These are phyloP conservation scores for Epichloe hybrida DNA, from an alignment of 2,329 filamentous ascomycete species.

Conservation along the genomic window DNA sequence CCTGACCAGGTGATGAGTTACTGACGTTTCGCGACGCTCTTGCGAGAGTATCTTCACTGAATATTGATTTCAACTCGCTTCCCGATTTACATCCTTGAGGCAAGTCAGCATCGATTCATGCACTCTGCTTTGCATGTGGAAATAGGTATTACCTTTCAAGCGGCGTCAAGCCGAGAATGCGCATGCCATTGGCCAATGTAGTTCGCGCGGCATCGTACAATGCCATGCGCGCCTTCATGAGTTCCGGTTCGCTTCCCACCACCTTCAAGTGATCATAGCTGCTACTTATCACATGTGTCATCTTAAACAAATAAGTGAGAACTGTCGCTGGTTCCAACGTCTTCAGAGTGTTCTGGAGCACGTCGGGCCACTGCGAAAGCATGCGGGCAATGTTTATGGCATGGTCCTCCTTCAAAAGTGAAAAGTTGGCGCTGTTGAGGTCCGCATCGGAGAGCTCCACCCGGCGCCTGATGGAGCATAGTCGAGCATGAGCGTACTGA, in stretches of 20 bases:
- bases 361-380: slow-evolving; percentile 75
- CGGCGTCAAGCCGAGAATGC: slow-evolving; percentile 61
- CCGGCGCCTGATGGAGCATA: slow-evolving; percentile 49
- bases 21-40: not conserved
- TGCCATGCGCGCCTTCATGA: slow-evolving; percentile 36
- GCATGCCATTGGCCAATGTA: slow-evolving; percentile 74
- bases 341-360: slow-evolving; percentile 70
- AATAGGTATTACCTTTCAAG: slow-evolving; percentile 39
- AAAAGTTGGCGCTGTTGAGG: slow-evolving; percentile 49
- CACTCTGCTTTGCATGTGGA: not conserved
- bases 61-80: too few species aligned
- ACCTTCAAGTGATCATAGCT: slow-evolving; percentile 75
- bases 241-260: slow-evolving; percentile 60
- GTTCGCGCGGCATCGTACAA: slow-evolving; percentile 64
- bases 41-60: too few species aligned
- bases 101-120: not conserved
- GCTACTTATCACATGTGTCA: slow-evolving; percentile 67
- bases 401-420: slow-evolving; percentile 56
- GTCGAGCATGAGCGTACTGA: slow-evolving; percentile 67
- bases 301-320: slow-evolving; percentile 61
- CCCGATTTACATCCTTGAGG: slow-evolving; percentile 3
- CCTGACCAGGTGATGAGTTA: not conserved
- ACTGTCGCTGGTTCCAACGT: slow-evolving; percentile 58
- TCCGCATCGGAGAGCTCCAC: slow-evolving; percentile 41
- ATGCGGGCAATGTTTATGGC: slow-evolving; percentile 61